Evolutionary conservation across 257 asterid species (phyloP).

Genomic region (Verbascum thapsus): DNA sequence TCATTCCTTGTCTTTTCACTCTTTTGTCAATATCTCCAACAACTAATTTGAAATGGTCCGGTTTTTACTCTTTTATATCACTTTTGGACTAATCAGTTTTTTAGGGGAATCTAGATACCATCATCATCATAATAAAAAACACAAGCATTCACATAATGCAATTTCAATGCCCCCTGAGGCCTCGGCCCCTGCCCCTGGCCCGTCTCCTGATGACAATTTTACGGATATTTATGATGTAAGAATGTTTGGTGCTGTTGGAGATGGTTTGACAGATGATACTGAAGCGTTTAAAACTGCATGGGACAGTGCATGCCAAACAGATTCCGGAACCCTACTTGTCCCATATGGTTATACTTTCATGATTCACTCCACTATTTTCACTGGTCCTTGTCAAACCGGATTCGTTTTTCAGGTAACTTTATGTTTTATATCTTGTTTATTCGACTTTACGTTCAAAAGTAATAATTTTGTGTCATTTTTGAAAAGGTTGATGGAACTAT

Average conservation of each 20-base stretch:
- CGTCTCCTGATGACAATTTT: constrained; percentile 26
- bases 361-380: constrained; percentile 60
- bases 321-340: constrained; percentile 40
- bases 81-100: constrained; percentile 14
- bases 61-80: constrained; percentile 27
- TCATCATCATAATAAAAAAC: constrained; percentile 36
- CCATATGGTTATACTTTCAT: constrained; percentile 49
- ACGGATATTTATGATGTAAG: constrained; percentile 42
- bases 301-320: constrained; percentile 57
- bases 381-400: constrained; percentile 58
- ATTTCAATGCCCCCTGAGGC: constrained; percentile 42
- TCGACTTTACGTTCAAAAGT: neutral
- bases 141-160: constrained; percentile 36
- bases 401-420: constrained; percentile 48
- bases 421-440: neutral
- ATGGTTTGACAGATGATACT: constrained; percentile 52
- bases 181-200: constrained; percentile 12
- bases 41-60: constrained; percentile 14
- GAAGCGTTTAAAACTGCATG: constrained; percentile 56
- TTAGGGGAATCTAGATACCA: constrained; percentile 46
- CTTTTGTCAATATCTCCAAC: constrained; percentile 26
- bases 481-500: constrained; percentile 56
- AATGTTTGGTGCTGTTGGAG: constrained; percentile 52
- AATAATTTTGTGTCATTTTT: neutral
- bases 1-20: constrained; percentile 23